These are phyloP conservation scores for Simplicillium sp. DNA, from an alignment of 2,329 filamentous ascomycete species.

Conservation along the genomic window DNA sequence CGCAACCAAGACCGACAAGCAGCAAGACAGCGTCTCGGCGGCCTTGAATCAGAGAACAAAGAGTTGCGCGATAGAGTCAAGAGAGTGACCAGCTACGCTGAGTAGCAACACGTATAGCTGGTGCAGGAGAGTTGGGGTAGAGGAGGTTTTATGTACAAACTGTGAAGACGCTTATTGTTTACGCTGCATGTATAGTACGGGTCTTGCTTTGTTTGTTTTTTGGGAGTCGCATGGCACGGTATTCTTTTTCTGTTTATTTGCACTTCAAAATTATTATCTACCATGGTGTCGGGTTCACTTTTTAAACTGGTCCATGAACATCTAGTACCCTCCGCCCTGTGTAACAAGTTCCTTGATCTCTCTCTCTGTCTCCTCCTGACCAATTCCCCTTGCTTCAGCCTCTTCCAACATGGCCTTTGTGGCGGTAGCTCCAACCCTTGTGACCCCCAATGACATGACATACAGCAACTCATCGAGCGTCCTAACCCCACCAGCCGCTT, in stretches of 20 bases:
- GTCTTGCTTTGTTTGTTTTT: neutral
- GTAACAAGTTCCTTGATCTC: slow-evolving; percentile 6
- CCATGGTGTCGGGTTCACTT: too few species aligned
- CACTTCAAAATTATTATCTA: neutral
- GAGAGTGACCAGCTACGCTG: slow-evolving; percentile 10
- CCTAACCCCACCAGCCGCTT: slow-evolving; percentile 46
- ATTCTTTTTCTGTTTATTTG: neutral
- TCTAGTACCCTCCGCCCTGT: too few species aligned
- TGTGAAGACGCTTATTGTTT: neutral
- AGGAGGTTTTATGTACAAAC: too few species aligned
- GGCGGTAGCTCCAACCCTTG: slow-evolving; percentile 45
- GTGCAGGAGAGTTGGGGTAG: neutral
- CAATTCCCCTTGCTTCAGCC: slow-evolving; percentile 39
- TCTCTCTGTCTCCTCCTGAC: slow-evolving; percentile 10
- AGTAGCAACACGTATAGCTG: neutral
- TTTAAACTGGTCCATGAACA: too few species aligned
- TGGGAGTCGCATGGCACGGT: neutral
- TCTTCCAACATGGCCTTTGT: slow-evolving; percentile 46
- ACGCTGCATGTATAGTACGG: neutral
- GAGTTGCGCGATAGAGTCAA: slow-evolving; percentile 56
- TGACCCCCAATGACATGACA: slow-evolving; percentile 43
- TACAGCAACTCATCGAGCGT: slow-evolving; percentile 46
- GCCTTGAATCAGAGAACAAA: slow-evolving; percentile 65
- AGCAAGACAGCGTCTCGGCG: slow-evolving; percentile 69
- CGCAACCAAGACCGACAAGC: slow-evolving; percentile 75